A percentile compares a stretch with the other conserved stretches of the same genome.
phyloP scores from a whole-genome alignment of 2,329 filamentous ascomycete genomes.

The Colletotrichum chrysophilum region DNA sequence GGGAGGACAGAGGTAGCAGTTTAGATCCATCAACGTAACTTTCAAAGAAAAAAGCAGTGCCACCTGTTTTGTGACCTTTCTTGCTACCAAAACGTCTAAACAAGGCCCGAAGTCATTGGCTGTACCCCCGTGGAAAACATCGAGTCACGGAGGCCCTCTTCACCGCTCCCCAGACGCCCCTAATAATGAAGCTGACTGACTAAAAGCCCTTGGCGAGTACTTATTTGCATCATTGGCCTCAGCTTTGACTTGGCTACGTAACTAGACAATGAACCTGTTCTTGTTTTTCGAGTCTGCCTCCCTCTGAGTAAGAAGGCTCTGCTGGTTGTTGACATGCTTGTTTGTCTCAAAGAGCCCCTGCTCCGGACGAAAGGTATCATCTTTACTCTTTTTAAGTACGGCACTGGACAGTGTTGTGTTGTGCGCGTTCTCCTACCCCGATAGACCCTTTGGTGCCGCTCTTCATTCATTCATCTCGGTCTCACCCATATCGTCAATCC shows the following conservation, averaged over 20 bases:
- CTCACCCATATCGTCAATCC: accelerated
- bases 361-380: accelerated
- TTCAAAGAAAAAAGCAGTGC: background rate
- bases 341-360: background rate
- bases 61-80: background rate
- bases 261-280: background rate
- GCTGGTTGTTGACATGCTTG: too few relatives aligned
- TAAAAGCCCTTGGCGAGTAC: background rate
- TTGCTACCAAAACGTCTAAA: too few relatives aligned
- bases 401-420: background rate
- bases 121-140: background rate
- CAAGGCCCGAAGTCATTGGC: background rate
- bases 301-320: background rate
- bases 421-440: too few relatives aligned
- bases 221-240: background rate
- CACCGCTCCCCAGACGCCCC: background rate
- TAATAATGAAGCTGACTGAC: background rate
- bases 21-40: background rate
- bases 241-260: background rate
- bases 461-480: background rate
- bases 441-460: background rate
- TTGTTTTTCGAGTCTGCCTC: background rate
- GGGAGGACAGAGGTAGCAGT: background rate
- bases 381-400: background rate
- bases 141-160: too few relatives aligned